Evolutionary conservation across 1,284 basidiomycete genomes (phyloP).

Genomic region (Marasmius tenuissimus): DNA sequence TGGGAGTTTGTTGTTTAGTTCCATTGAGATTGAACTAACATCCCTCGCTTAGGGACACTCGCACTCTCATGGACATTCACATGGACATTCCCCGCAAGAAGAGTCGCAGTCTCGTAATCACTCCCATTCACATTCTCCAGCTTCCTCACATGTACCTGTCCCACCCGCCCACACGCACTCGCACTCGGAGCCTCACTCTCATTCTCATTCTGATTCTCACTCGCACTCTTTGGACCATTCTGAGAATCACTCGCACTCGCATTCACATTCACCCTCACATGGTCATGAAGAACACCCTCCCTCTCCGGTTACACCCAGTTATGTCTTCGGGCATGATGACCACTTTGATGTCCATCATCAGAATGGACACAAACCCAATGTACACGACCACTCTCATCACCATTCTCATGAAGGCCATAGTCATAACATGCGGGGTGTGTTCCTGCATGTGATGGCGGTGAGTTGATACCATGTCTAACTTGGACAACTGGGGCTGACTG

Average conservation of each 20-base stretch:
- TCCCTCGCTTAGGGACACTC: constrained; percentile 49
- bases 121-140: constrained; percentile 15
- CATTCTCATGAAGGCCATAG: constrained; percentile 80
- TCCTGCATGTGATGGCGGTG: constrained; percentile 89
- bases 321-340: constrained; percentile 61
- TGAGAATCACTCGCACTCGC: constrained; percentile 32
- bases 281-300: neutral
- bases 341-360: constrained; percentile 58
- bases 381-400: constrained; percentile 49
- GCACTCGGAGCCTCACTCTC: constrained; percentile 27
- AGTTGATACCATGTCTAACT: constrained; percentile 24
- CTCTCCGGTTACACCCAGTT: constrained; percentile 59
- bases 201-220: constrained; percentile 17
- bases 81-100: constrained; percentile 20
- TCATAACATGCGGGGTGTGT: constrained; percentile 99
- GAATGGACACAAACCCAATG: constrained; percentile 47
- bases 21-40: constrained; percentile 4
- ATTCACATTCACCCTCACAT: constrained; percentile 29
- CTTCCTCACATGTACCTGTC: constrained; percentile 19
- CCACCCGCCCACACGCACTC: constrained; percentile 30
- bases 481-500: constrained; percentile 6
- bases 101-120: constrained; percentile 29
- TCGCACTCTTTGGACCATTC: constrained; percentile 26
- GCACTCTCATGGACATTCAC: constrained; percentile 50
- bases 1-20: constrained; percentile 21